Conservation (phyloP, 257 asterid genomes). For the Solanum habrochaites region DNA sequence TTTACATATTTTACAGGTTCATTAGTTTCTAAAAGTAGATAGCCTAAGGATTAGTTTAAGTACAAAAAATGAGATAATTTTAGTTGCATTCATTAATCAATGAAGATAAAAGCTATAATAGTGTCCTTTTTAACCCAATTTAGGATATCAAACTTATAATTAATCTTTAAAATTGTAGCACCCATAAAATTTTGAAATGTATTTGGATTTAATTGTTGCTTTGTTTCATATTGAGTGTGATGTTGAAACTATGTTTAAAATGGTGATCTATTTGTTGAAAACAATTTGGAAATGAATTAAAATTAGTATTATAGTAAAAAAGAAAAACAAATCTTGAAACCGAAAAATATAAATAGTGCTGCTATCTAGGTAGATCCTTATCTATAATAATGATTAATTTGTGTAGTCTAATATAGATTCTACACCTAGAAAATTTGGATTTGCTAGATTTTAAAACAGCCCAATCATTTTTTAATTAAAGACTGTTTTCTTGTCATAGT, state of each 20-base stretch:
- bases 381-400: fast-evolving
- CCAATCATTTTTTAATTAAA: not conserved
- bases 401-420: too few species aligned
- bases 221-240: not conserved
- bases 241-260: not conserved
- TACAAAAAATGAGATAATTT: not conserved
- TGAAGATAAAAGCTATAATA: not conserved
- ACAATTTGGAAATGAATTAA: not conserved
- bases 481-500: not conserved
- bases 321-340: not conserved
- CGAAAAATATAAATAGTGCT: fast-evolving
- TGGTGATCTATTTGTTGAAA: not conserved
- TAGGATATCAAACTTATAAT: not conserved
- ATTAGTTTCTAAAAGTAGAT: not conserved
- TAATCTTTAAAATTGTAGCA: not conserved
- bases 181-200: not conserved
- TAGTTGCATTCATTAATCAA: not conserved
- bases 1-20: too few species aligned
- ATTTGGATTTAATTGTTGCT: not conserved
- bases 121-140: not conserved
- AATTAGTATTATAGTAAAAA: too few species aligned
- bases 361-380: not conserved
- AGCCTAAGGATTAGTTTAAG: not conserved
- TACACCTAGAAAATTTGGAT: not conserved
- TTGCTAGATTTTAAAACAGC: not conserved